phyloP scores from a whole-genome alignment of 495 filamentous ascomycete species.

The Podospora sp. region DNA sequence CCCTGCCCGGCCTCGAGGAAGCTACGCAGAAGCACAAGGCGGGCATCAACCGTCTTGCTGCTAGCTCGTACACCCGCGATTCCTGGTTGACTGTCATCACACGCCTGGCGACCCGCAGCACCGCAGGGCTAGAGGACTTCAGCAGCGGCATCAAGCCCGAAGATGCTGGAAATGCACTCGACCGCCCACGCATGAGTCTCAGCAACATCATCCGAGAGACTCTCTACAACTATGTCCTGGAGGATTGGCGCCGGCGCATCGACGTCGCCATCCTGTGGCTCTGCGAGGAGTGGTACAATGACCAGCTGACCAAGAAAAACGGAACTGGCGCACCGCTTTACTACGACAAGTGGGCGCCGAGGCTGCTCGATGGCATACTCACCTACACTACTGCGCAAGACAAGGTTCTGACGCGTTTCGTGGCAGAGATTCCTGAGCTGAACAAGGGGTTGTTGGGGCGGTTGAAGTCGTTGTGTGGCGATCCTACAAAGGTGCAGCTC shows the following conservation, averaged over 20 bases:
- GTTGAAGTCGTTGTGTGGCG: constrained; percentile 78
- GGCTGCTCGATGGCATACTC: constrained; percentile 81
- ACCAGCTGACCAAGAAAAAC: constrained; percentile 61
- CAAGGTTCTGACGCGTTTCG: constrained; percentile 83
- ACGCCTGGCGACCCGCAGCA: constrained; percentile 80
- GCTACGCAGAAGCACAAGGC: constrained; percentile 56
- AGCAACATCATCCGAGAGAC: constrained; percentile 73
- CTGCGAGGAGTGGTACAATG: constrained; percentile 98
- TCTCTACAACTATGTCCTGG: constrained; percentile 79
- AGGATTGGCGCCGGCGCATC: constrained; percentile 86
- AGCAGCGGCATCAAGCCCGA: constrained; percentile 53
- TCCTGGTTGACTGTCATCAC: constrained; percentile 88
- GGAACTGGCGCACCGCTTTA: constrained; percentile 52
- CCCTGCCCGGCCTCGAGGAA: constrained; percentile 68
- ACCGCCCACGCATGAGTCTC: constrained; percentile 45
- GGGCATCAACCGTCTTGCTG: constrained; percentile 83
- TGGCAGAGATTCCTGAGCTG: constrained; percentile 88
- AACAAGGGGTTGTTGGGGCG: constrained; percentile 67
- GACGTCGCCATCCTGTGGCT: constrained; percentile 89
- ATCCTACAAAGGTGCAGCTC: constrained; percentile 70
- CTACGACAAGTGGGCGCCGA: constrained; percentile 79
- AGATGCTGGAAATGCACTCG: constrained; percentile 29
- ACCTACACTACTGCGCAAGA: constrained; percentile 86
- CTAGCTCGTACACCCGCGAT: constrained; percentile 82
- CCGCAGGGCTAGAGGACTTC: constrained; percentile 63